Conservation (phyloP, 768 basidiomycete species). For the Russula earlei region DNA sequence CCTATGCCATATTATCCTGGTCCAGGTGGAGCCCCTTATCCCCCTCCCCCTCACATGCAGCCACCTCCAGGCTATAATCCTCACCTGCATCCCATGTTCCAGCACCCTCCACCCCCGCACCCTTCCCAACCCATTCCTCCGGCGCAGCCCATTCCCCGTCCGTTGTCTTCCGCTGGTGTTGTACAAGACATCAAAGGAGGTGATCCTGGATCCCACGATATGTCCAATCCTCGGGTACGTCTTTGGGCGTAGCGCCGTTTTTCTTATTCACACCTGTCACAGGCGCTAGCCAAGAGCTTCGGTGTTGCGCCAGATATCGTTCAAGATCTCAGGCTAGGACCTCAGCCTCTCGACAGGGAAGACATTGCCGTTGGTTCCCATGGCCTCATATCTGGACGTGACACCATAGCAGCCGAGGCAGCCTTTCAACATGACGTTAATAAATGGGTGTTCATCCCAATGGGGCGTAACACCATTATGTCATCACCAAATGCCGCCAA, state of each 20-base stretch:
- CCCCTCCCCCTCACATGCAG: slow-evolving; percentile 34
- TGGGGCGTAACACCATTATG: slow-evolving; percentile 39
- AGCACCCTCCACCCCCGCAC: slow-evolving; percentile 35
- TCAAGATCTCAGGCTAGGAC: slow-evolving; percentile 47
- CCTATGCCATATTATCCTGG: slow-evolving; percentile 37
- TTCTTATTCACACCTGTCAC: slow-evolving; percentile 16
- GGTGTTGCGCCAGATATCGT: slow-evolving; percentile 69
- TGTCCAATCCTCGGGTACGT: slow-evolving; percentile 57
- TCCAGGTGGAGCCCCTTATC: slow-evolving; percentile 29
- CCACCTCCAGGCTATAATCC: slow-evolving; percentile 40
- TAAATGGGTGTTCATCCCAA: slow-evolving; percentile 50
- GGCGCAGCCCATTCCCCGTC: slow-evolving; percentile 26
- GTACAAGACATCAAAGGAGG: slow-evolving; percentile 50
- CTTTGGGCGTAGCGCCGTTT: background rate
- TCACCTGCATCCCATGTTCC: slow-evolving; percentile 54
- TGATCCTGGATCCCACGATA: slow-evolving; percentile 72
- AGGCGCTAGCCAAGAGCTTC: slow-evolving; percentile 70
- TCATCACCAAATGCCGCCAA: slow-evolving; percentile 17
- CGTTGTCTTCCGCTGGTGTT: slow-evolving; percentile 22
- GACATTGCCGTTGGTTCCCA: slow-evolving; percentile 71
- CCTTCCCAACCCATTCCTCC: slow-evolving; percentile 32
- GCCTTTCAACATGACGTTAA: slow-evolving; percentile 48
- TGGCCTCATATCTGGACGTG: slow-evolving; percentile 61
- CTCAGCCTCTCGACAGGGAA: slow-evolving; percentile 45
- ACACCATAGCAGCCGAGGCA: slow-evolving; percentile 46